These are phyloP conservation scores for Sclerotinia subarctica DNA, from an alignment of 2,329 filamentous ascomycete species.

Conservation along the genomic window DNA sequence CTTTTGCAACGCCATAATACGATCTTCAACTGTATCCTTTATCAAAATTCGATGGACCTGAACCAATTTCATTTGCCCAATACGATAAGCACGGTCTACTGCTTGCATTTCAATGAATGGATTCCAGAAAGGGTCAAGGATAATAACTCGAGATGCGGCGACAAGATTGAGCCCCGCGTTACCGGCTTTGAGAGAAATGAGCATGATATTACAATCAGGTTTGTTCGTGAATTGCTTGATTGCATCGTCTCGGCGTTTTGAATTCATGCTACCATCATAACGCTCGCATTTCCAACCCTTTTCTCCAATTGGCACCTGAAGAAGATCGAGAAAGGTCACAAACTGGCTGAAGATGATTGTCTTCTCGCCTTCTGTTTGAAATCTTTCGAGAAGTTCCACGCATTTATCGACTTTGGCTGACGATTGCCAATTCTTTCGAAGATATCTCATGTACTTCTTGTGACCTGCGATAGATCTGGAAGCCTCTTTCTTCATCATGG, in stretches of 20 bases:
- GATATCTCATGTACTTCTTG: constrained; percentile 65
- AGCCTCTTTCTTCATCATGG: constrained; percentile 65
- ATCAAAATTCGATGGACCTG: constrained; percentile 78
- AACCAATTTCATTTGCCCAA: constrained; percentile 73
- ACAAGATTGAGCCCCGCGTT: constrained; percentile 86
- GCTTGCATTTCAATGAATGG: constrained; percentile 91
- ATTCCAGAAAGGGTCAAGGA: constrained; percentile 94
- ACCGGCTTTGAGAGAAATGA: constrained; percentile 76
- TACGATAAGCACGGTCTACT: constrained; percentile 83
- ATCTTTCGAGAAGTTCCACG: constrained; percentile 56
- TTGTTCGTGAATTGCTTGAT: constrained; percentile 63
- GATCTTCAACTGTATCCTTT: constrained; percentile 77
- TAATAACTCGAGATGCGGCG: constrained; percentile 78
- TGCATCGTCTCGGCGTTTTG: constrained; percentile 61
- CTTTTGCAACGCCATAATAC: constrained; percentile 76
- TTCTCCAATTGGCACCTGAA: constrained; percentile 68
- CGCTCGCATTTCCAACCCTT: constrained; percentile 53
- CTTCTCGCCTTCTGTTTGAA: constrained; percentile 57
- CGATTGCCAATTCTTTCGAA: constrained; percentile 69
- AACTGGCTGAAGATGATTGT: constrained; percentile 82
- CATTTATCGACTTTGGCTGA: constrained; percentile 74
- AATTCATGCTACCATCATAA: constrained; percentile 74
- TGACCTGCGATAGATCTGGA: constrained; percentile 62
- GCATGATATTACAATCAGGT: constrained; percentile 61
- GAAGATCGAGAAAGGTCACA: constrained; percentile 72